Evolutionary conservation across 495 filamentous ascomycete species (phyloP), one percentile per base, ranked within the genome.

Genomic region (Hypomontagnella submonticulosa): DNA sequence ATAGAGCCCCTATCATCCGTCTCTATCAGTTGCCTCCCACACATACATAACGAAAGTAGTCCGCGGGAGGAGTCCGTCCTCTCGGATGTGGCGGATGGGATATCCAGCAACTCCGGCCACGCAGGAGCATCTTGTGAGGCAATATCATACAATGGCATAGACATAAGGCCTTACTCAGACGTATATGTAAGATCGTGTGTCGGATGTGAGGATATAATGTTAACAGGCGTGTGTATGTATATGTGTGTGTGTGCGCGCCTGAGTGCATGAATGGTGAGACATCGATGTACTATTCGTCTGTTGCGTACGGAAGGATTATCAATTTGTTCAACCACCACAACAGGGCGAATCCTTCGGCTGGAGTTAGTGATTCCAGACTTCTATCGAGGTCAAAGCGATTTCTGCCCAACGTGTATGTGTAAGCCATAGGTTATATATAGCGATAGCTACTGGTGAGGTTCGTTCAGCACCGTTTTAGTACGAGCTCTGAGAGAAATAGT

Each of bases 251-350:
- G 38, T 23, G 23, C 20, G 19, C 30, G n/a, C 12, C 20, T 10
- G 20, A 32, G 58, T 7, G 54, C 34, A 65, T 48, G 47, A 58
- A 57, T 32, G 23, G 13, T 41, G 34, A 52, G 27, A 65, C 15
- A 44, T 36, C 6, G 11, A 13, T 41, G 38, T 10, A 46, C 8
- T 38, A 40, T 38, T 20, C 33, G 7, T 34, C 10, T 10, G 37
- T 42, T 27, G 6, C 23, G 34, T 38, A 38, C 15, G 27, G 60
- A 32, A 40, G 53, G 48, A 48, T 36, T 44, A 33, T 15, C 41
- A 23, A 36, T 13, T 20, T 41, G n/a, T 12, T 18, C n/a, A 4
- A 18, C 33, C 16, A 34, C 16, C 11, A 12, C 34, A 5, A 11
- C 34, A 46, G 36, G 33, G 20, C 12, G 41, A 40, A 50, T 40